Evolutionary conservation across 441 rosid genomes (phyloP).

Genomic region (Syzygium malaccense): DNA sequence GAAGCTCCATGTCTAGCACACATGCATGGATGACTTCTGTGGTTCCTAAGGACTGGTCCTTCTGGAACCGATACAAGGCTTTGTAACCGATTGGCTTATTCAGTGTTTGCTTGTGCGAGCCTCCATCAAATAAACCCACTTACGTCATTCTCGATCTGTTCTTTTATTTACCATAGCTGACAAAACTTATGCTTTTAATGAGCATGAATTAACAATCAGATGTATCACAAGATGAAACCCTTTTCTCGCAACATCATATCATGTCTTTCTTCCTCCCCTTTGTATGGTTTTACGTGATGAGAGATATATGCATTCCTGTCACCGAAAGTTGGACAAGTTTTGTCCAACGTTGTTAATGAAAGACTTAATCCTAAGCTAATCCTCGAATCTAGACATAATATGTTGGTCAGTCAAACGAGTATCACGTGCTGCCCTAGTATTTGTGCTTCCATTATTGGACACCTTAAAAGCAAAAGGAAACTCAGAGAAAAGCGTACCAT

Average conservation of each 20-base stretch:
- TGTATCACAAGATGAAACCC: neutral
- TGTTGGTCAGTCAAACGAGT: neutral
- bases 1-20: neutral
- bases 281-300: neutral
- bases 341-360: neutral
- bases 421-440: neutral
- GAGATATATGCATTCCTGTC: neutral
- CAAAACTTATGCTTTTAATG: neutral
- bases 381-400: neutral
- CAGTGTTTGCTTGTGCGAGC: neutral
- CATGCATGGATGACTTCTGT: neutral
- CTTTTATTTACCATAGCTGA: neutral
- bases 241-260: too few species aligned
- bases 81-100: neutral
- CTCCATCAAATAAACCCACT: too few species aligned
- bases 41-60: neutral
- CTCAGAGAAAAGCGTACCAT: neutral
- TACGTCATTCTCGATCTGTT: neutral
- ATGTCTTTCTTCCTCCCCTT: neutral
- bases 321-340: neutral
- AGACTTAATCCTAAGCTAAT: neutral
- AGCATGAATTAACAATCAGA: neutral
- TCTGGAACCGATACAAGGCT: neutral
- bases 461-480: neutral
- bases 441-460: neutral